Conservation (phyloP, 305 asterid species). For the Fraxinus albicans region DNA sequence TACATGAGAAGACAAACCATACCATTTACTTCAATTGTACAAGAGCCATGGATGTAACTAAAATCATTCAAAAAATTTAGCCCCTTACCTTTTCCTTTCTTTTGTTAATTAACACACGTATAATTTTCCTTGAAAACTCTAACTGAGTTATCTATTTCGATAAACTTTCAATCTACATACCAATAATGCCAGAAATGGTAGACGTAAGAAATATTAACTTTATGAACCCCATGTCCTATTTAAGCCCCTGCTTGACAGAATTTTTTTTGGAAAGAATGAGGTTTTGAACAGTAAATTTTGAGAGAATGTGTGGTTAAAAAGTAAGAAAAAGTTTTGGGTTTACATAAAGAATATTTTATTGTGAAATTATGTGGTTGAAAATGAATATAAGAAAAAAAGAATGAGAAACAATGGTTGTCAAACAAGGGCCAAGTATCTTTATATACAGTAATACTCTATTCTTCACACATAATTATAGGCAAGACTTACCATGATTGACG, state of each 20-base stretch:
- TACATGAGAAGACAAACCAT: not conserved
- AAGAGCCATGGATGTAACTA: not conserved
- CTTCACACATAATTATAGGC: not conserved
- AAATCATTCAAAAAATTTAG: not conserved
- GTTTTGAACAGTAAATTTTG: too few species aligned
- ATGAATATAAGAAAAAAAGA: too few species aligned
- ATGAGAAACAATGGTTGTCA: too few species aligned
- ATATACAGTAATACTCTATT: not conserved
- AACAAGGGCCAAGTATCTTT: not conserved
- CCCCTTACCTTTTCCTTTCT: not conserved
- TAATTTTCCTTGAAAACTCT: not conserved
- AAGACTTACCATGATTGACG: slow-evolving; percentile 58
- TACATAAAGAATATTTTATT: too few species aligned
- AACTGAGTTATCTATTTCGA: not conserved
- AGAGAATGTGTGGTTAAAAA: too few species aligned
- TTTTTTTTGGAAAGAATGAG: too few species aligned
- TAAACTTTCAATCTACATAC: not conserved
- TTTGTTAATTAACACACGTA: not conserved
- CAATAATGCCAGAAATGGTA: not conserved
- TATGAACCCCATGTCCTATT: not conserved
- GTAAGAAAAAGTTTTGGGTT: too few species aligned
- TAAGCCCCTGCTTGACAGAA: too few species aligned
- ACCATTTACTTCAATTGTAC: not conserved
- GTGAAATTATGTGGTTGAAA: too few species aligned
- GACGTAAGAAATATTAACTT: not conserved